These are phyloP conservation scores for Chrysopogon serrulatus DNA, from an alignment of 176 grass and related monocot genomes.

Conservation along the genomic window DNA sequence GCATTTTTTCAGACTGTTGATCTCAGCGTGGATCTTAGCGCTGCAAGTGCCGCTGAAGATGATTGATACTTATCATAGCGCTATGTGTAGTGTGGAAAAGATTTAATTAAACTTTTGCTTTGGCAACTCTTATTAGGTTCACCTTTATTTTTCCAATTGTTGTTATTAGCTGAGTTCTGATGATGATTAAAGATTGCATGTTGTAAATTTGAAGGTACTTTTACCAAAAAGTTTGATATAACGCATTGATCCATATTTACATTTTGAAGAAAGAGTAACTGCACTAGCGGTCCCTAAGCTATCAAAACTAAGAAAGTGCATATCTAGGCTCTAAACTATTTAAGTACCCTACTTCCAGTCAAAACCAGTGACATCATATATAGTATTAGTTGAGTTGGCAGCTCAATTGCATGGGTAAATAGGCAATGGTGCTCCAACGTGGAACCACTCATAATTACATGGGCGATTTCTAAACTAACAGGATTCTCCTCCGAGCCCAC, in stretches of 20 bases:
- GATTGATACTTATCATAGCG: slow-evolving; percentile 29
- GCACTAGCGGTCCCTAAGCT: not conserved
- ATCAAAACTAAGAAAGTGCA: not conserved
- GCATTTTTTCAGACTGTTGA: slow-evolving; percentile 44
- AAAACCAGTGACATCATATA: not conserved
- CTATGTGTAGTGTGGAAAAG: slow-evolving; percentile 4
- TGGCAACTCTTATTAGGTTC: slow-evolving; percentile 6
- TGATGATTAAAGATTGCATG: not conserved
- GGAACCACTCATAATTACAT: not conserved
- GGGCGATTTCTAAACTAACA: too few species aligned
- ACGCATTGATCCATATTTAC: not conserved
- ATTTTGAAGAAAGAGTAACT: not conserved
- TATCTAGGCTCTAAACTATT: not conserved
- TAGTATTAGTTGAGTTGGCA: too few species aligned
- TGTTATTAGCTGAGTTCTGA: not conserved
- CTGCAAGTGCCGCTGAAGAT: slow-evolving; percentile 80
- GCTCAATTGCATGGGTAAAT: too few species aligned
- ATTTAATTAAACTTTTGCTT: not conserved
- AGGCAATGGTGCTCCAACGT: too few species aligned
- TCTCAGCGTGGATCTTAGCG: slow-evolving; percentile 84
- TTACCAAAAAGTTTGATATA: not conserved
- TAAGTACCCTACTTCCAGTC: not conserved
- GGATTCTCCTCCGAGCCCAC: not conserved
- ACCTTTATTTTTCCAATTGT: not conserved
- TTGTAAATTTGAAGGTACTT: not conserved